Base-by-base conservation (phyloP, 495 filamentous ascomycete species). In the Penicillium ucsense region DNA sequence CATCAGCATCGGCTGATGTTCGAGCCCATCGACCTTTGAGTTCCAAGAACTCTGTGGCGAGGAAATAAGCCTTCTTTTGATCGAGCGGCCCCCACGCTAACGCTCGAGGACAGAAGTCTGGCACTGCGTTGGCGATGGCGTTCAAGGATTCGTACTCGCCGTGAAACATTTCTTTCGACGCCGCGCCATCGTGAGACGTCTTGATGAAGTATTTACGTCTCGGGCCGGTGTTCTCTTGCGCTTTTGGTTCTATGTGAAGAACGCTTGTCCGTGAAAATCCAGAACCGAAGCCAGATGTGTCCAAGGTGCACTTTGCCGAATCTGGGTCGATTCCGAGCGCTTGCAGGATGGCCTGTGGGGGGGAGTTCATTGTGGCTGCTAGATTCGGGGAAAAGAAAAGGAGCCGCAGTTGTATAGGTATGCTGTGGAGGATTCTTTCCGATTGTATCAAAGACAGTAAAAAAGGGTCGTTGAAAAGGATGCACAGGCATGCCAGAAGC, bases 131-230 rank as follows among this genome's bases (percentile, higher is more conserved):
- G 57, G 86, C 79, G 61, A 95, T 83, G 31, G 88, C 85, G 59
- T 89, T 88, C 44, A 95, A 79, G 11, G 86, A 92, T 41, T 77
- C 75, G 64, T 86, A 84, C 70, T 96, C 90, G 32, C 89, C 87
- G 70, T 69, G 71, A 60, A 95, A 94, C 88, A 95, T 95, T 35
- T 82, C 60, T 46, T 78, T 74, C 20, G 86, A 79, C 8, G 80
- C 73, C 32, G 67, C 51, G 3, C 83, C 83, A 7, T 68, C 66
- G 8, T 58, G 35, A 3, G 81, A 85, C 0, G 80, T 91, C 64
- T 96, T 95, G 60, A 95, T 72, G 59, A 96, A 96, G 66, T 80
- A 91, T 8, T 69, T 67, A 31, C 78, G 76, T 34, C 79, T 70
- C 53, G 73, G 66, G 36, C 79, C 77, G 34, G 76, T 61, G 32